Percentiles rank a stretch among this genome's conserved stretches.
Conservation (phyloP, 352 stramenopile genomes). For the Pythium aristosporum region DNA sequence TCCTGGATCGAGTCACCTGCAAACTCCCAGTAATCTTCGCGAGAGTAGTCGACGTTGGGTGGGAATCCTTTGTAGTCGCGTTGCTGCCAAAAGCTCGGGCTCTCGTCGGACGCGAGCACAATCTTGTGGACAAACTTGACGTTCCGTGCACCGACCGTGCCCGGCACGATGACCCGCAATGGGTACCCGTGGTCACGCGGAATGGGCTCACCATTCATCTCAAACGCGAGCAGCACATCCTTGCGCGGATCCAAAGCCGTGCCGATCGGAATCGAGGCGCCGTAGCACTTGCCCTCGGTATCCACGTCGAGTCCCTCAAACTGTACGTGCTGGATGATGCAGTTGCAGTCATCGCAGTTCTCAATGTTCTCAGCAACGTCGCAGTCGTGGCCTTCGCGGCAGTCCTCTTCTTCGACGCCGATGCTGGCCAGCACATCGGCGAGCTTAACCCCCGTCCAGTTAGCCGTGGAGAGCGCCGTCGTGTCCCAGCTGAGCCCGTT, state of each 20-base stretch:
- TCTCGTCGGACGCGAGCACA: constrained; percentile 74
- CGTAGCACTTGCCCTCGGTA: constrained; percentile 85
- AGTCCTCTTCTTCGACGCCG: constrained; percentile 82
- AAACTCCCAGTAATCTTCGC: constrained; percentile 83
- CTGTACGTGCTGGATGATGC: constrained; percentile 84
- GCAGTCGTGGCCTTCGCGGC: constrained; percentile 48
- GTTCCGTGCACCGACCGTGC: constrained; percentile 93
- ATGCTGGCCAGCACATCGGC: constrained; percentile 90
- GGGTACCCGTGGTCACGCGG: constrained; percentile 96
- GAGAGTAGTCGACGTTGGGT: constrained; percentile 84
- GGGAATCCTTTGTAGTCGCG: constrained; percentile 91
- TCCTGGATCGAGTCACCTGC: constrained; percentile 90
- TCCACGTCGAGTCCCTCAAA: constrained; percentile 79
- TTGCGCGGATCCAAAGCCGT: constrained; percentile 94
- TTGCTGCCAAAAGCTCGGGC: constrained; percentile 90
- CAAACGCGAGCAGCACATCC: constrained; percentile 97
- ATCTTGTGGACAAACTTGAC: constrained; percentile 98
- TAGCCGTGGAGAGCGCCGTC: constrained; percentile 92
- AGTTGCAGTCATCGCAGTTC: constrained; percentile 52
- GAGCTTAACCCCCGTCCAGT: constrained; percentile 94
- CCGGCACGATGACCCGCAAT: constrained; percentile 95
- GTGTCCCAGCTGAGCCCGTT: constrained; percentile 85
- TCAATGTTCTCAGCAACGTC: constrained; percentile 55
- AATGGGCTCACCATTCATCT: constrained; percentile 96
- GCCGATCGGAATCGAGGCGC: constrained; percentile 89